These are phyloP conservation scores for Trypanosomatidae sp. DNA, from an alignment of 208 protist genomes.

Conservation along the genomic window DNA sequence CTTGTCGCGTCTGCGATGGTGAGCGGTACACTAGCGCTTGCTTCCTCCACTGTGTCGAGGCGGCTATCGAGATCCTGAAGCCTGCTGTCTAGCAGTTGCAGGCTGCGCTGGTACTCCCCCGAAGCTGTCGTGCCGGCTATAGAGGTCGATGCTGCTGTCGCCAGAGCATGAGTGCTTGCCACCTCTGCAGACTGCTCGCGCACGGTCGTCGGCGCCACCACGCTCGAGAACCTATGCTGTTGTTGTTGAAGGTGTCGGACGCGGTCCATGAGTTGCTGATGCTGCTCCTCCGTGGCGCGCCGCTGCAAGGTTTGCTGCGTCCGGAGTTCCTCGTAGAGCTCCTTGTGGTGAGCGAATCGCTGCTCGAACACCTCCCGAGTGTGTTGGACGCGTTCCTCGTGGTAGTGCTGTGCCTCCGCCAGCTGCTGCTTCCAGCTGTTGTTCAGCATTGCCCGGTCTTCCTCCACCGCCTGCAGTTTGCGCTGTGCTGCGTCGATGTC, in stretches of 20 bases:
- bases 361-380: slow-evolving; percentile 29
- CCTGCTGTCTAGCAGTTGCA: slow-evolving; percentile 3
- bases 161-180: neutral
- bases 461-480: slow-evolving; percentile 6
- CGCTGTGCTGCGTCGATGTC: slow-evolving; percentile 25
- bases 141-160: too few species aligned
- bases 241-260: slow-evolving; percentile 11
- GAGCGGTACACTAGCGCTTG: neutral
- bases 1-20: slow-evolving; percentile 1
- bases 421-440: slow-evolving; percentile 25
- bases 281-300: slow-evolving; percentile 21
- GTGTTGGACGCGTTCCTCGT: slow-evolving; percentile 23
- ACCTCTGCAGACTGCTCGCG: slow-evolving; percentile 1
- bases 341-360: slow-evolving; percentile 28
- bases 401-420: slow-evolving; percentile 18
- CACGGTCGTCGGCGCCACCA: neutral
- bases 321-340: slow-evolving; percentile 22
- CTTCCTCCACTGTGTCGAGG: neutral
- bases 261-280: slow-evolving; percentile 14
- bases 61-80: slow-evolving; percentile 14
- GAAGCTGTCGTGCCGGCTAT: neutral
- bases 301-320: slow-evolving; percentile 13
- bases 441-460: slow-evolving; percentile 23
- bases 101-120: neutral
- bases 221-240: neutral